A percentile compares a stretch with the other conserved stretches of the same genome.
Evolutionary conservation across 2,329 filamentous ascomycete genomes (phyloP).

Genomic region (Westerdykella sp.): DNA sequence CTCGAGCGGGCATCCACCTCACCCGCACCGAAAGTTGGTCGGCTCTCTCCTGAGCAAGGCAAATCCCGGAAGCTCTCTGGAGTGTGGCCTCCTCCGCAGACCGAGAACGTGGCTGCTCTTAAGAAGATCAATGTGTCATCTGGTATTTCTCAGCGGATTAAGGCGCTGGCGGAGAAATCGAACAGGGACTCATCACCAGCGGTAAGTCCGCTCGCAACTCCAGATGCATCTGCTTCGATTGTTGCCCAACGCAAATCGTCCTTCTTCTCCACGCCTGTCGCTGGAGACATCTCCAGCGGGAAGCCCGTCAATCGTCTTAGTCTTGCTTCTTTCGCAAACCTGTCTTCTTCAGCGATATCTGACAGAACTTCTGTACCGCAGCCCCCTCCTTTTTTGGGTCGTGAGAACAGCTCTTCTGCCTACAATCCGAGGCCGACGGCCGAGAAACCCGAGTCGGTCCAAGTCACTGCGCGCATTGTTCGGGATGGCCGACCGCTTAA

Average conservation of each 20-base stretch:
- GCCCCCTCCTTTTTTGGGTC: constrained; percentile 7
- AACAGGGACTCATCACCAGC: constrained; percentile 41
- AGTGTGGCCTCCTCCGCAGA: constrained; percentile 24
- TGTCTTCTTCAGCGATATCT: constrained; percentile 23
- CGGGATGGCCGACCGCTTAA: constrained; percentile 49
- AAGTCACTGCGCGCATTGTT: constrained; percentile 78
- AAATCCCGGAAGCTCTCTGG: constrained; percentile 25
- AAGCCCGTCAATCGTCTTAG: constrained; percentile 25
- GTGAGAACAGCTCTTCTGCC: constrained; percentile 24
- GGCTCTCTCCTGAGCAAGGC: constrained; percentile 24
- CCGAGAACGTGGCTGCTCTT: constrained; percentile 36
- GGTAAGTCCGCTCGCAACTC: constrained; percentile 18
- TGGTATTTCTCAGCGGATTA: constrained; percentile 90
- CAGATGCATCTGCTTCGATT: constrained; percentile 25
- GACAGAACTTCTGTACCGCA: constrained; percentile 19
- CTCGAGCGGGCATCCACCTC: constrained; percentile 1
- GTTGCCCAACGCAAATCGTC: constrained; percentile 36
- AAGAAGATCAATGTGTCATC: constrained; percentile 81
- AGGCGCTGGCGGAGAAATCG: constrained; percentile 76
- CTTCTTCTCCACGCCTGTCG: constrained; percentile 32
- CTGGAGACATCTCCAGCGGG: constrained; percentile 21
- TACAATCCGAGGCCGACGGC: constrained; percentile 38
- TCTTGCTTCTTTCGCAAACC: constrained; percentile 22
- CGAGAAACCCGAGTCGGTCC: constrained; percentile 65
- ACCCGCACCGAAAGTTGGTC: constrained; percentile 12